These are phyloP conservation scores for Lecanosticta acicola DNA, from an alignment of 2,329 filamentous ascomycete species.

Conservation along the genomic window DNA sequence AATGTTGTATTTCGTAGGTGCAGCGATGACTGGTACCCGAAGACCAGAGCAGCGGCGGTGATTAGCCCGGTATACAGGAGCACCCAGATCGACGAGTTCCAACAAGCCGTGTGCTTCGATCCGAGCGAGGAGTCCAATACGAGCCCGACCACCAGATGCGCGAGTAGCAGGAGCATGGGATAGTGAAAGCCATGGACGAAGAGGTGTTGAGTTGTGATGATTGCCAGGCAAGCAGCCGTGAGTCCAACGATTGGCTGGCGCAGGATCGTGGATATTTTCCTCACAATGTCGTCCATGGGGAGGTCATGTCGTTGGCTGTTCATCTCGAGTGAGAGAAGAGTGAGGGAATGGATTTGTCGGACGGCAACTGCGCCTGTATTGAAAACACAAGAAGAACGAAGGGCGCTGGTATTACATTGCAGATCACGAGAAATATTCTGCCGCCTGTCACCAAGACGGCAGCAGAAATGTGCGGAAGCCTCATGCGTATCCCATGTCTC, in stretches of 20 bases:
- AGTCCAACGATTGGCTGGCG: slow-evolving; percentile 4
- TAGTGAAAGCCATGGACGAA: slow-evolving; percentile 14
- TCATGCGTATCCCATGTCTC: too few relatives aligned
- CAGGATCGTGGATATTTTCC: too few relatives aligned
- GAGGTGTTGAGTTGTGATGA: slow-evolving; percentile 10
- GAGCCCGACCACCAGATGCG: slow-evolving; percentile 5
- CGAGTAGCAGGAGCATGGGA: slow-evolving; percentile 10
- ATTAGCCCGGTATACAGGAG: slow-evolving; percentile 2
- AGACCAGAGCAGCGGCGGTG: slow-evolving; percentile 6
- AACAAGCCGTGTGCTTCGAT: background rate
- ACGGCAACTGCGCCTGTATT: too few relatives aligned
- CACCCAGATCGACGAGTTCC: background rate
- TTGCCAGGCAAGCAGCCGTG: slow-evolving; percentile 2
- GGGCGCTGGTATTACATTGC: too few relatives aligned
- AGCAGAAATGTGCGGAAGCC: too few relatives aligned
- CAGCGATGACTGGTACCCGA: slow-evolving; percentile 10
- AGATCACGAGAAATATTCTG: too few relatives aligned
- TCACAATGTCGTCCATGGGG: too few relatives aligned
- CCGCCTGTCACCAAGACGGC: too few relatives aligned
- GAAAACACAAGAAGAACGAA: too few relatives aligned
- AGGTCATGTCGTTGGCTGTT: too few relatives aligned
- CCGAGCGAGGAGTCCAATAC: slow-evolving; percentile 2
- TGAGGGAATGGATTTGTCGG: too few relatives aligned
- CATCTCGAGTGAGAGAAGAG: too few relatives aligned
- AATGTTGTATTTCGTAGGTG: slow-evolving; percentile 11